phyloP scores from a whole-genome alignment of 768 basidiomycete genomes.

The Mycena rebaudengoi region DNA sequence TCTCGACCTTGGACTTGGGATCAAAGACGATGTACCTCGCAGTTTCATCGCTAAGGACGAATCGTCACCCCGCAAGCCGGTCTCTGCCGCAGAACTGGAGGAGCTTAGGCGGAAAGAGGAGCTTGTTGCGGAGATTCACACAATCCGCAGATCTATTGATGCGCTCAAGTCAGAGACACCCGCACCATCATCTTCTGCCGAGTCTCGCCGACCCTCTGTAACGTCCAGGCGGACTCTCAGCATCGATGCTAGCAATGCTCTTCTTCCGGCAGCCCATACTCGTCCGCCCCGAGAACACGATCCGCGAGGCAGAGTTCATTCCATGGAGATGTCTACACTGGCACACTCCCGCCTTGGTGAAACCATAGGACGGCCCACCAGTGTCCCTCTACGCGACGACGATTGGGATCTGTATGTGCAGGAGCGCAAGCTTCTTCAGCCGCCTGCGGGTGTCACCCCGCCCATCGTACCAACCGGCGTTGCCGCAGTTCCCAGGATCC shows the following conservation, averaged over 20 bases:
- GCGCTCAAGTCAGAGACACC: constrained; percentile 77
- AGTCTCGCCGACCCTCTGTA: constrained; percentile 72
- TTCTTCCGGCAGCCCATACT: constrained; percentile 60
- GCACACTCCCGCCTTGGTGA: constrained; percentile 56
- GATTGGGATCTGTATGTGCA: constrained; percentile 90
- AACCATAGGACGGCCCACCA: constrained; percentile 73
- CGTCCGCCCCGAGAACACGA: constrained; percentile 76
- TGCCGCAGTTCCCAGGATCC: constrained; percentile 54
- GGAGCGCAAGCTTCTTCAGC: constrained; percentile 85
- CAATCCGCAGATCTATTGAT: constrained; percentile 82
- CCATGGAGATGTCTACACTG: constrained; percentile 71
- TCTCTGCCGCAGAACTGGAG: constrained; percentile 56
- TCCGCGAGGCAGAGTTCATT: constrained; percentile 74
- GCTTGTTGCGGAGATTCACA: constrained; percentile 79
- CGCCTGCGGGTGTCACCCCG: constrained; percentile 81
- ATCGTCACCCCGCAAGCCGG: constrained; percentile 42
- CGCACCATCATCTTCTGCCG: constrained; percentile 64
- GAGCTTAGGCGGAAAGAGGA: constrained; percentile 75
- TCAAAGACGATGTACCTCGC: constrained; percentile 78
- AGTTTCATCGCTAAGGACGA: constrained; percentile 67
- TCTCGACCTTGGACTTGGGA: constrained; percentile 78
- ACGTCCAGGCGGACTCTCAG: constrained; percentile 75
- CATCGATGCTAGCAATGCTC: constrained; percentile 65
- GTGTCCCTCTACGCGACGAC: constrained; percentile 75
- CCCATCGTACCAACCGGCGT: constrained; percentile 68